Percentiles rank a stretch among this genome's conserved stretches.
Conservation (phyloP, 2,329 filamentous ascomycete species). For the Fonsecaea monophora region DNA sequence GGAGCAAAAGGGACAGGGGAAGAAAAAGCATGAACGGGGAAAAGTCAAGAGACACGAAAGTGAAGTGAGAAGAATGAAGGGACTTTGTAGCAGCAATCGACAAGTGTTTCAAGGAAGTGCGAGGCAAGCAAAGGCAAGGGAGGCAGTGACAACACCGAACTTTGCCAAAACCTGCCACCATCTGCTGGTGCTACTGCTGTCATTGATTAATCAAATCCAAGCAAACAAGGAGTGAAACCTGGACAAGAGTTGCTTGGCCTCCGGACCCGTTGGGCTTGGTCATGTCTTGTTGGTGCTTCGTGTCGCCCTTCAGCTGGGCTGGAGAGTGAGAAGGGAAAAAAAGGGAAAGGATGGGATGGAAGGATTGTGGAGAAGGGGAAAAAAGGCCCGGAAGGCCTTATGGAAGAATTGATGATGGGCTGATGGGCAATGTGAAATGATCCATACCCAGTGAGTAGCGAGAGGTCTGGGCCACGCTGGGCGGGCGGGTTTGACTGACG, state of each 20-base stretch:
- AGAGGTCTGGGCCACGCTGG: no score
- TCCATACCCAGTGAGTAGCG: not conserved
- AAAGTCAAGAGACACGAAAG: not conserved
- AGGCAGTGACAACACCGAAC: conserved; percentile 4
- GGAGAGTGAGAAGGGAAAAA: not conserved
- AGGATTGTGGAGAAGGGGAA: conserved; percentile 17
- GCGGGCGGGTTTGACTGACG: no score
- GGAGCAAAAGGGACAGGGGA: not conserved
- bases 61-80: not conserved
- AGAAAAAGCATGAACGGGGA: not conserved
- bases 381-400: not conserved
- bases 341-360: conserved; percentile 1
- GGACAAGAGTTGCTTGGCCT: conserved; percentile 21
- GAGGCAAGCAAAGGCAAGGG: not conserved
- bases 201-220: conserved; percentile 4
- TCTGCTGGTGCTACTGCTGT: not conserved
- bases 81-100: not conserved
- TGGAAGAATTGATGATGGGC: not conserved
- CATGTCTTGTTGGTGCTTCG: conserved; percentile 14
- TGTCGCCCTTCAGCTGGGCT: conserved; percentile 12
- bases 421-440: not conserved
- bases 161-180: no score
- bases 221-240: conserved; percentile 6
- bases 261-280: not conserved
- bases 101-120: not conserved